Conservation (phyloP, 148 eudicot genomes). For the Agrostemma githago region DNA sequence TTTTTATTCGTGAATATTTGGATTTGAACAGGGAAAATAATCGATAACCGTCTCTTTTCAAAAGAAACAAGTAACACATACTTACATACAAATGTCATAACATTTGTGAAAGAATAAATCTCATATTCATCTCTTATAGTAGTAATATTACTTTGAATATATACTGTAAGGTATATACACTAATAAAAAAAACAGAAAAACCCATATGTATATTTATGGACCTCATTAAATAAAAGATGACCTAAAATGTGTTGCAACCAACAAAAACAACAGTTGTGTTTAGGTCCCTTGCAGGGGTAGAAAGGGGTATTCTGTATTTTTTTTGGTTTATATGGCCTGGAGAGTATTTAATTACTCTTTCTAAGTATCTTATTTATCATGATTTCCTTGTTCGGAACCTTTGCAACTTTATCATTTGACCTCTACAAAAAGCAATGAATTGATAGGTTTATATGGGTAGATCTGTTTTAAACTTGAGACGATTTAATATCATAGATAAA, state of each 20-base stretch:
- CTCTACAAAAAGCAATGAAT: conserved; percentile 16
- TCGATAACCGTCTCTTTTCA: too few species aligned
- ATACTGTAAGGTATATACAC: too few species aligned
- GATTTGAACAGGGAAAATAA: too few species aligned
- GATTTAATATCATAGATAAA: too few species aligned
- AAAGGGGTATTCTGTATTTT: conserved; percentile 12
- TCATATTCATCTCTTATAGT: background rate
- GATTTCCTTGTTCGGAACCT: conserved; percentile 15
- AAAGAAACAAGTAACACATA: too few species aligned
- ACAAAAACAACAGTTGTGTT: conserved; percentile 8
- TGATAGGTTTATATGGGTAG: background rate
- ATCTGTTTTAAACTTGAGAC: too few species aligned
- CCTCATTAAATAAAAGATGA: conserved; percentile 14
- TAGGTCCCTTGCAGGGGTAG: conserved; percentile 12
- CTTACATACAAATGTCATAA: background rate
- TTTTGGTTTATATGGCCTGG: background rate
- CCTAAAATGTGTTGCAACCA: conserved; percentile 26
- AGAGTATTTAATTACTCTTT: background rate
- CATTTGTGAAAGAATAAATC: background rate
- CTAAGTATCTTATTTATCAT: conserved; percentile 3
- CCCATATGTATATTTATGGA: conserved; percentile 9
- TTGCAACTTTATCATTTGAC: conserved; percentile 22
- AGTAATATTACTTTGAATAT: background rate
- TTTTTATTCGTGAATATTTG: too few species aligned
- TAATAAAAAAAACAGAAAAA: background rate